Base-by-base conservation (phyloP, 1,139 yeast genomes). In the Nakaseomyces nivariensis region DNA sequence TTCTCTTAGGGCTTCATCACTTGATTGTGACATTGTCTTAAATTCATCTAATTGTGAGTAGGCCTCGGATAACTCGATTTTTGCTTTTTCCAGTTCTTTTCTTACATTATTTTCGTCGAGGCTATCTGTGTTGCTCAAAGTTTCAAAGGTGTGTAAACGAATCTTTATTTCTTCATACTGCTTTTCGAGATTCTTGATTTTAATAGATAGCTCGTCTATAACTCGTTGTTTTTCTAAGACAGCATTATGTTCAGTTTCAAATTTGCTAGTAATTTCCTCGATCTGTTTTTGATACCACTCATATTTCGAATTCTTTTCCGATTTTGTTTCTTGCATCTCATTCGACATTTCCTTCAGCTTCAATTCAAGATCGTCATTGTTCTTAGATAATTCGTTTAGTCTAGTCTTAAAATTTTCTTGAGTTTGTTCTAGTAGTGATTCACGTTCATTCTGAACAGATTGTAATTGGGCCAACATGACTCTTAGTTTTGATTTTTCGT, bases 241-340 rank as follows among this genome's bases (percentile, higher is more conserved):
- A 25, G 27, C 17, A 32, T 29, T 24, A 3, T 45, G 38, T 26
- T 48, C 37, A 10, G 29, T 10, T n/a, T 37, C 24, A 33, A 37
- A 8, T 17, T 45, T 38, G 9, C 22, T 44, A 13, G 32, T 29
- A 32, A 25, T 37, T 29, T 83, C 73, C 53, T 85, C 92, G 51
- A 85, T 72, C 62, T 82, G 81, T 22, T 77, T 72, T 59, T 84
- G 87, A 59, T 81, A 85, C 45, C 85, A 80, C 52, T 75, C 77
- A 45, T 77, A 66, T 26, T 83, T 83, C 52, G 76, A 67, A 49
- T 79, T 84, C 36, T 25, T n/a, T 13, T 37, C 38, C 29, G 43
- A n/a, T 29, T 47, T 47, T 17, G 25, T 5, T 79, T 74, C 52
- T 80, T 80, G 48, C 68, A 72, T 10, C 77, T 59, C 45, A 74